These are phyloP conservation scores for Arabidopsis hybrid DNA, from an alignment of 441 rosid species.

Conservation along the genomic window DNA sequence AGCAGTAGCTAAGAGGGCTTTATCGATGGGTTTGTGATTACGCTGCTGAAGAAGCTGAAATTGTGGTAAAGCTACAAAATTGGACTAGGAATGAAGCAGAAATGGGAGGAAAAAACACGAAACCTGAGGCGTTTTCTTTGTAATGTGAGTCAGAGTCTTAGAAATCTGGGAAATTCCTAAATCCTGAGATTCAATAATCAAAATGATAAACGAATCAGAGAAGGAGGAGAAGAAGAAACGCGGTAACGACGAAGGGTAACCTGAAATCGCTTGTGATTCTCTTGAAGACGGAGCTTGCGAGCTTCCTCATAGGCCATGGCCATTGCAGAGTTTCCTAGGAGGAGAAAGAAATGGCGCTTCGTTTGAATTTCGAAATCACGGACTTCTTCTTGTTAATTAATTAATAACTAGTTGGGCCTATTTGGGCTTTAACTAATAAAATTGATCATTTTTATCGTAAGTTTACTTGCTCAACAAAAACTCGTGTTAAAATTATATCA, in stretches of 20 bases:
- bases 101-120: background rate
- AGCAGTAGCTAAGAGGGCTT: constrained; percentile 1
- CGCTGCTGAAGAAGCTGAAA: constrained; percentile 27
- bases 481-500: background rate
- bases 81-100: background rate
- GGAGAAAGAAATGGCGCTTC: constrained; percentile 25
- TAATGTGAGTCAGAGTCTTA: constrained; percentile 15
- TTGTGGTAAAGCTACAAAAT: background rate
- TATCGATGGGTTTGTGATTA: constrained; percentile 41
- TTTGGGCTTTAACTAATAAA: background rate
- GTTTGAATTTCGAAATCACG: constrained; percentile 15
- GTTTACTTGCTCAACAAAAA: background rate
- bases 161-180: constrained; percentile 53
- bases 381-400: background rate
- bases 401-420: background rate
- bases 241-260: constrained; percentile 20
- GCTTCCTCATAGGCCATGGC: constrained; percentile 59
- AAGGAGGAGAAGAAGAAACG: background rate
- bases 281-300: constrained; percentile 58
- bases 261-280: constrained; percentile 59
- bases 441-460: background rate
- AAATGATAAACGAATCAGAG: background rate
- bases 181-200: constrained; percentile 46
- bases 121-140: constrained; percentile 21
- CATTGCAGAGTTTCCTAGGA: background rate